Base-by-base conservation (phyloP, 495 filamentous ascomycete genomes). In the Cercophora samala region DNA sequence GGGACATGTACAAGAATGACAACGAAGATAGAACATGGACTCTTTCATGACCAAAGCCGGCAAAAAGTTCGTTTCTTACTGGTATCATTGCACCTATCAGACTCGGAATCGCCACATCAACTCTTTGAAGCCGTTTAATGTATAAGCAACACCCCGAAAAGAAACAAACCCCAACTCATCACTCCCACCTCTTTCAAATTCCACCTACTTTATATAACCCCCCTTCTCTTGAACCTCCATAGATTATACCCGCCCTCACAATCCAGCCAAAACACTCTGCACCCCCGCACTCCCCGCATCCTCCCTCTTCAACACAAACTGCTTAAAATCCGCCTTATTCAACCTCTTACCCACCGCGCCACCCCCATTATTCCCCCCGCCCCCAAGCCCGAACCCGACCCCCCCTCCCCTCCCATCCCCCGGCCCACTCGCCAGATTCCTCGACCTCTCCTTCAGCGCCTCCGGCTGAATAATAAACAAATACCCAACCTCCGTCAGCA, bases 401-500 rank as follows among this genome's bases (percentile, higher is more conserved):
- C 32, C 66, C 1, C 64, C 69, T 17, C n/a, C 60, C 4, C 42
- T 63, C 22, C 6, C n/a, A 56, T 56, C 22, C n/a, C 18, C 22
- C n/a, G 53, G n/a, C n/a, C 53, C 53, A 11, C 53, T 66, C 15
- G 89, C 86, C 74, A 97, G 79, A 62, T 82, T 85, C 29, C 84
- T 70, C 53, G 79, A 79, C 62, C 92, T 83, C 79, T 97, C 93
- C 56, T 89, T 84, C 64, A 97, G 79, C 37, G 93, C 93, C 80
- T 97, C 93, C 15, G 90, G 88, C 21, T 92, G 91, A 78, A 98
- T 92, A 53, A 98, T 95, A 74, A 98, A 99, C 58, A 99, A 78
- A 76, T 92, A 97, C n/a, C 92, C 94, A 66, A 99, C 92, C 80
- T 98, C 96, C 42, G 91, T 87, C 64, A 98, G 75, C 53, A 96